Evolutionary conservation across 495 filamentous ascomycete species (phyloP), one percentile per base, ranked within the genome.

Genomic region (Bombardia bombarda): DNA sequence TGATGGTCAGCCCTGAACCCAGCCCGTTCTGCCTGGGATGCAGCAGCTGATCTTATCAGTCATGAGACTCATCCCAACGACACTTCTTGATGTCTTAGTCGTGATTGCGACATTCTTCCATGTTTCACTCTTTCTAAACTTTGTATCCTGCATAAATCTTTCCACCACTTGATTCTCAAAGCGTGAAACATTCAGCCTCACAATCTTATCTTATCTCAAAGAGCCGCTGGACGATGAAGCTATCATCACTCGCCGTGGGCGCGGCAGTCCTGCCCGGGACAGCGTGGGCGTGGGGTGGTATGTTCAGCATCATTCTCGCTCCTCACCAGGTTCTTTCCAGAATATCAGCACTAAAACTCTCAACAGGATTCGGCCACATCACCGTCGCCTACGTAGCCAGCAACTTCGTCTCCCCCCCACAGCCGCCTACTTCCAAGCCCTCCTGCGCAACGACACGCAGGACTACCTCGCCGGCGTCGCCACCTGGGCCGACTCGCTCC

Each of bases 401-500:
- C 54, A 59, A 64, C 53, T 63, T 74, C 46, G 65, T 72, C 10
- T 56, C 61, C 6, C 52, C 56, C 13, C 50, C 22, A 74, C 70
- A 0, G 49, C 64, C 9, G 23, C 59, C 28, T 71, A 60, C 43
- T 62, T 74, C 38, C 63, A 74, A 45, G 45, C 46, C 14, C 46
- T 74, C 42, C 50, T 74, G 22, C 42, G 55, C 51, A 72, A 71
- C 53, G 43, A 61, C 50, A 71, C 73, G 5, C 43, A 57, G 31
- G 63, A 75, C 42, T 79, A 76, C 50, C 69, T 83, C 34, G 75
- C 77, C 30, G 65, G 67, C 33, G 71, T 80, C 10, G 75, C 80
- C 2, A 79, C 74, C 2, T 84, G 80, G 80, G 77, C 80, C 12
- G 80, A 83, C 60, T 70, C 66, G 38, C 72, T 77, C 52, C 65